Evolutionary conservation across 441 rosid species (phyloP), one percentile per base, ranked within the genome.

Genomic region (Manihot esculenta): DNA sequence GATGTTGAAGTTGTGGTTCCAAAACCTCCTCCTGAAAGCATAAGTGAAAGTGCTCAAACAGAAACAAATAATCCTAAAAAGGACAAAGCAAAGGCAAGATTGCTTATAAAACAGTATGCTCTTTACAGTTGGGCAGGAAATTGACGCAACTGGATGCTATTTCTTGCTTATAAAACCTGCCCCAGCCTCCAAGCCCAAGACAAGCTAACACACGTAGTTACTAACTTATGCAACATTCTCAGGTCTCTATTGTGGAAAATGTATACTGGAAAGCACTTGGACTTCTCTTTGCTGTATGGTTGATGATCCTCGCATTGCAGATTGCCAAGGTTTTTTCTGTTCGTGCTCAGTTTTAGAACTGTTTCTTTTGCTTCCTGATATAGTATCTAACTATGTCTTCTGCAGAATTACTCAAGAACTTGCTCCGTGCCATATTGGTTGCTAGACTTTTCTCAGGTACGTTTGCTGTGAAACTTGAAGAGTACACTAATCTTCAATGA

Each of bases 351-450:
- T 54, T 11, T 14, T 9, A 7, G 59, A 74, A 24, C 12, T 5
- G 57, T 58, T 35, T 6, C 41, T 7, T 35, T 35, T 35, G 41
- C 41, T 35, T n/a, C n/a, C n/a, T n/a, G n/a, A n/a, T n/a, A n/a
- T n/a, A n/a, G n/a, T n/a, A n/a, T n/a, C n/a, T n/a, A n/a, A n/a
- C n/a, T n/a, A n/a, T 58, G 20, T 62, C 49, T 70, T 30, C 8
- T 66, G 57, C 86, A 88, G 88, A 84, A 86, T 76, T 80, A 80
- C 82, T 49, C 84, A 26, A 70, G 76, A 55, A 79, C 84, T 12
- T 88, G 92, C 74, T 86, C 90, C 1, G 69, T 66, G n/a, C 44
- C 33, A 69, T 86, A 86, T 67, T 88, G 92, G 92, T 63, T 62
- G 13, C 53, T 83, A 13, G 84, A 84, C 74, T n/a, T 78, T 51